A percentile compares a stretch with the other conserved stretches of the same genome.
phyloP scores from a whole-genome alignment of 2,329 filamentous ascomycete genomes.

The Sporothrix schenckii region DNA sequence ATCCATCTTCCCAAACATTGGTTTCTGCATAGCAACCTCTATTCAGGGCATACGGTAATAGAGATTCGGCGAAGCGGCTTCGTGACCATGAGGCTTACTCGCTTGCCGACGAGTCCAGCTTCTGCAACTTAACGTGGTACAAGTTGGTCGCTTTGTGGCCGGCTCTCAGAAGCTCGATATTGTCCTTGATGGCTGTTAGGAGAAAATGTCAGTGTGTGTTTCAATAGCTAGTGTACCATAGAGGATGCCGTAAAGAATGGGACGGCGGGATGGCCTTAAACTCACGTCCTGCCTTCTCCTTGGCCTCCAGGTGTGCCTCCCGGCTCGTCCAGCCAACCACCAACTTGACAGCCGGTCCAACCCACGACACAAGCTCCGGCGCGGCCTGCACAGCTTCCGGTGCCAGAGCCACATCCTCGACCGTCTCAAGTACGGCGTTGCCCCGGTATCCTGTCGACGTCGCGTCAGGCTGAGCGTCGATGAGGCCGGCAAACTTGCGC shows the following conservation, averaged over 20 bases:
- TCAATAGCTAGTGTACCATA: not conserved
- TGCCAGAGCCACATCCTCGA: slow-evolving; percentile 24
- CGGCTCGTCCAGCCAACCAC: slow-evolving; percentile 38
- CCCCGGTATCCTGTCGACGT: slow-evolving; percentile 2
- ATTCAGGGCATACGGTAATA: not conserved
- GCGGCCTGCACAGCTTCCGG: not conserved
- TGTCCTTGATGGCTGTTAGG: slow-evolving; percentile 22
- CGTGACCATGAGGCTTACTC: not conserved
- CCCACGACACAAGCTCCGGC: slow-evolving; percentile 17
- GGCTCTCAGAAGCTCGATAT: slow-evolving; percentile 25
- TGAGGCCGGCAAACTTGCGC: slow-evolving; percentile 31
- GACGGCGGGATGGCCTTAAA: not conserved
- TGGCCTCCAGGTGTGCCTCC: slow-evolving; percentile 37
- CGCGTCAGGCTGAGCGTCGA: slow-evolving; percentile 33
- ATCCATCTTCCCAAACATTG: not conserved
- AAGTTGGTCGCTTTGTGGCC: slow-evolving; percentile 21
- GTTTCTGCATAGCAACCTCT: not conserved
- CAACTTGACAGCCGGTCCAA: slow-evolving; percentile 34
- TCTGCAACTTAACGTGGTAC: slow-evolving; percentile 30
- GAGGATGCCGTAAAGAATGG: not conserved
- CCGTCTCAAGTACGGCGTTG: slow-evolving; percentile 27
- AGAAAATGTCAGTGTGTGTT: not conserved
- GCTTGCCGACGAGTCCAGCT: slow-evolving; percentile 23
- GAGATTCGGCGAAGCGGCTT: not conserved
- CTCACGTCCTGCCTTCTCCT: slow-evolving; percentile 32